Base-by-base conservation (phyloP, 192 early-diverging fungal genomes). In the Coemansia javaensis region DNA sequence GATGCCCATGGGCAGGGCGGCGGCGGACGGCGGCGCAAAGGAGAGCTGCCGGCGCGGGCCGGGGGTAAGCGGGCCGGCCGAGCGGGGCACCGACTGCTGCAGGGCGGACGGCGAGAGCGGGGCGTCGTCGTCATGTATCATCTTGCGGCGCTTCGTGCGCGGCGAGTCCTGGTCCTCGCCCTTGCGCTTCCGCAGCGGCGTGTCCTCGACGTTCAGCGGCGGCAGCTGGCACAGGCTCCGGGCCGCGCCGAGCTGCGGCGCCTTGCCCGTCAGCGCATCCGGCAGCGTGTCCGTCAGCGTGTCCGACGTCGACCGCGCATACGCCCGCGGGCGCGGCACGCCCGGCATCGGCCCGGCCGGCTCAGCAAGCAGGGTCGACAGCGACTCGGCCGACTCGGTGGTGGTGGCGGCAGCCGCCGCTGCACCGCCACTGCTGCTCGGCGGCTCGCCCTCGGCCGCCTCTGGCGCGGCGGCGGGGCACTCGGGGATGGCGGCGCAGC, bases 81-180 rank as follows among this genome's bases (percentile, higher is more conserved):
- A 43, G 1, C 23, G 16, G 11, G 41, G 41, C 3, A 43, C 41
- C 3, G 12, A 43, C 3, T 28, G 41, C 3, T 21, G 24, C 3
- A n/a, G 27, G 25, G 12, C 21, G 41, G 22, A 27, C 7, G 21
- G 17, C 32, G 13, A 47, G 8, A n/a, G 9, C n/a, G n/a, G n/a
- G n/a, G n/a, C n/a, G n/a, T 28, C 23, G 13, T 48, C 43, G 17
- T 39, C 33, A 14, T 63, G 60, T 22, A 63, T 63, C 60, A 63
- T 63, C 27, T 71, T 71, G 16, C 67, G 60, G 5, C 67, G 59
- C 43, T 71, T 71, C 0, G 56, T 59, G 6, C 56, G 34, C 5
- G 67, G 67, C 40, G 67, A 71, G 25, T 63, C 67, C 32, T 55
- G 40, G 13, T 62, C 60, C 32, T 55, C 46, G 36, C 42, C 46